A percentile compares a stretch with the other conserved stretches of the same genome.
phyloP scores from a whole-genome alignment of 2,329 filamentous ascomycete species.

The Aureobasidium sp. region DNA sequence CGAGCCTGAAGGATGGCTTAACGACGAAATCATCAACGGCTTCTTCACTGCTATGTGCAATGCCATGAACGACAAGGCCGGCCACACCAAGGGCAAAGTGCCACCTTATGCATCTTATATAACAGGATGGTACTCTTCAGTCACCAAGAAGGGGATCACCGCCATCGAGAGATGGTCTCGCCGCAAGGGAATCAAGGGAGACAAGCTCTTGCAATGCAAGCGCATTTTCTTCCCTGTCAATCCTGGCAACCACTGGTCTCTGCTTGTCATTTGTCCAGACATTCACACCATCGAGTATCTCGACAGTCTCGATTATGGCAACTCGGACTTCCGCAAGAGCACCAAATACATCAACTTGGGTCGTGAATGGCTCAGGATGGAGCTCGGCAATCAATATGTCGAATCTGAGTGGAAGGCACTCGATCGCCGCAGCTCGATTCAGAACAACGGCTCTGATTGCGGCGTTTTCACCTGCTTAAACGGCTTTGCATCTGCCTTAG shows the following conservation, averaged over 20 bases:
- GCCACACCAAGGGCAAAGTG: constrained; percentile 42
- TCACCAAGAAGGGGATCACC: constrained; percentile 43
- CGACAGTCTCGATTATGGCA: constrained; percentile 52
- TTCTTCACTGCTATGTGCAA: constrained; percentile 55
- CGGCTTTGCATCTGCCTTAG: constrained; percentile 50
- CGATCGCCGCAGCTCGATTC: constrained; percentile 45
- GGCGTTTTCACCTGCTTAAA: constrained; percentile 74
- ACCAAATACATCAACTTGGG: constrained; percentile 22
- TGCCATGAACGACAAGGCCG: constrained; percentile 48
- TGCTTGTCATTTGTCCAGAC: constrained; percentile 59
- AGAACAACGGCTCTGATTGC: constrained; percentile 66
- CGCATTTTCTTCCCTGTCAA: constrained; percentile 62
- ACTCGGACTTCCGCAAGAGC: constrained; percentile 6
- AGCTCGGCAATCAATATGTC: constrained; percentile 51
- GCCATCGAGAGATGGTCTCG: constrained; percentile 51
- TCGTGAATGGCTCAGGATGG: constrained; percentile 50
- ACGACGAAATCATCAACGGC: constrained; percentile 68
- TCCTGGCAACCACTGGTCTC: constrained; percentile 60
- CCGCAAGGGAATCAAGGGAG: constrained; percentile 50
- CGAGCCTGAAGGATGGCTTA: constrained; percentile 57
- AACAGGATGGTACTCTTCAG: constrained; percentile 58
- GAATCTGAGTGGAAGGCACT: constrained; percentile 53
- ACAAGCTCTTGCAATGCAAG: constrained; percentile 58
- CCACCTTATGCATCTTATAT: constrained; percentile 56
- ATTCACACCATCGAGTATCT: constrained; percentile 59